Conservation (phyloP, 305 asterid genomes). For the Fraxinus latifolia region DNA sequence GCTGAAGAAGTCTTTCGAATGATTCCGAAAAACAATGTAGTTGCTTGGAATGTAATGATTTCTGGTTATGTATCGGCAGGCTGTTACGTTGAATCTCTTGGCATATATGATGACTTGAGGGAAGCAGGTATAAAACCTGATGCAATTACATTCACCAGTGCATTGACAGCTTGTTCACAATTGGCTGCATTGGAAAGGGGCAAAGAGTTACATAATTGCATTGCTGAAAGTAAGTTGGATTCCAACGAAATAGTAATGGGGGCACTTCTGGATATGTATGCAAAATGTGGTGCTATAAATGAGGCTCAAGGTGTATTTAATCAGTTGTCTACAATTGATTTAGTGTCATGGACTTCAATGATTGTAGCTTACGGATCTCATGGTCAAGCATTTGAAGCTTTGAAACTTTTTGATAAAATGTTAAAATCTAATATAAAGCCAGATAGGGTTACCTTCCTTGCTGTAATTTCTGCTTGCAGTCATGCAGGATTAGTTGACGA, state of each 20-base stretch:
- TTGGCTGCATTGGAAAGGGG: slow-evolving; percentile 64
- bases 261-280: slow-evolving; percentile 81
- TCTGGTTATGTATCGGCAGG: slow-evolving; percentile 77
- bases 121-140: slow-evolving; percentile 48
- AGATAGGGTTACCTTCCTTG: slow-evolving; percentile 69
- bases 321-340: slow-evolving; percentile 49
- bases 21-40: slow-evolving; percentile 44
- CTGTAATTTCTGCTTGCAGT: slow-evolving; percentile 75
- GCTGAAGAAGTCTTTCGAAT: slow-evolving; percentile 46
- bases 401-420: slow-evolving; percentile 59
- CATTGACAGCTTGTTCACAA: slow-evolving; percentile 72
- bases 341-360: slow-evolving; percentile 84
- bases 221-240: slow-evolving; percentile 37
- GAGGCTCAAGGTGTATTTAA: slow-evolving; percentile 60
- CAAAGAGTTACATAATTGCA: slow-evolving; percentile 52
- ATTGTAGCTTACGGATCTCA: slow-evolving; percentile 73
- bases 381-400: slow-evolving; percentile 63
- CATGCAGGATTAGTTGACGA: slow-evolving; percentile 76
- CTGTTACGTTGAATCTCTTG: slow-evolving; percentile 61
- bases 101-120: slow-evolving; percentile 44
- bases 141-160: slow-evolving; percentile 63
- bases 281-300: slow-evolving; percentile 70
- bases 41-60: slow-evolving; percentile 77
- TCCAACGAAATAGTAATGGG: slow-evolving; percentile 68
- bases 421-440: slow-evolving; percentile 44